Base-by-base conservation (phyloP, 306 rosid genomes). In the Heteromeles arbutifolia region DNA sequence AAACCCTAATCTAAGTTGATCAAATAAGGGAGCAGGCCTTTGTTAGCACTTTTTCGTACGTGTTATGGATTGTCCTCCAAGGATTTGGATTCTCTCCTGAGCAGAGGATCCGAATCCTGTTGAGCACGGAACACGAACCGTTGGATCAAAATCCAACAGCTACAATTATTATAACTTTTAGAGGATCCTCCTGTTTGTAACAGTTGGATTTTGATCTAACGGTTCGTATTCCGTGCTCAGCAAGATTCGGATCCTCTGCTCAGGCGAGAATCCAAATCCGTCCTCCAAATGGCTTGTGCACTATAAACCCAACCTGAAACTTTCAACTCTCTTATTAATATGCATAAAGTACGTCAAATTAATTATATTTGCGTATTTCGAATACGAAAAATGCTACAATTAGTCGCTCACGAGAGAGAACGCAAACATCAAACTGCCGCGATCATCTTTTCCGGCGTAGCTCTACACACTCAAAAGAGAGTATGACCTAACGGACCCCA, bases 361-460 rank as follows among this genome's bases (percentile, higher is more conserved):
- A 57, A 22, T 24, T 48, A 37, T 37, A 37, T 48, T 0, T 48
- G 41, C 10, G 3, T 48, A 48, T 48, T 48, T 48, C 1, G 2
- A 48, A 48, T 4, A 14, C 2, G 17, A 48, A 15, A 8, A 48
- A 48, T 48, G 54, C 18, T 5, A 48, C 3, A 2, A 6, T 48
- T 2, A 48, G 54, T 17, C 54, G 0, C 21, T 48, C 54, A 0
- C 0, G 0, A 15, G 19, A 45, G 19, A 48, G 21, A 1, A 0
- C 8, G 21, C 54, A 48, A 6, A 48, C 54, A 2, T 15, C 54
- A 48, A 48, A 48, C 54, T 6, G 6, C 54, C 21, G 8, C 2
- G 18, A 5, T 14, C 21, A 15, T 48, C 21, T 15, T 48, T 48
- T 17, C 54, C 3, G 6, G 6, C 21, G 0, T 2, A 17, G 18